Evolutionary conservation across 768 basidiomycete genomes (phyloP).

Genomic region (Leccinellum rugosiceps): DNA sequence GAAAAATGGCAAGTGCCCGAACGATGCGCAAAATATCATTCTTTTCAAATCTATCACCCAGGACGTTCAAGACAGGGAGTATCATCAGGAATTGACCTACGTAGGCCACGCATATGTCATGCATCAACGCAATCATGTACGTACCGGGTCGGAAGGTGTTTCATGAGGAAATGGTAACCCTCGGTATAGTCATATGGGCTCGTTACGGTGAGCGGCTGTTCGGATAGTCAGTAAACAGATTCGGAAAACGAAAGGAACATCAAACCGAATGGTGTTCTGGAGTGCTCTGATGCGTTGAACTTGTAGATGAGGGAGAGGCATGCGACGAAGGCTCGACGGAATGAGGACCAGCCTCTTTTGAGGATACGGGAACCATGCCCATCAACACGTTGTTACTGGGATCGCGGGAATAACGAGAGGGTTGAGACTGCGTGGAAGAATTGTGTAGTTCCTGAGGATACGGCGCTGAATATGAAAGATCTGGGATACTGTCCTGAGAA

Average conservation of each 20-base stretch:
- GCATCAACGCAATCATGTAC: constrained; percentile 39
- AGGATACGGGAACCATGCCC: constrained; percentile 27
- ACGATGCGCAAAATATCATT: constrained; percentile 94
- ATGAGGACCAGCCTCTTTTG: constrained; percentile 28
- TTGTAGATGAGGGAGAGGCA: constrained; percentile 42
- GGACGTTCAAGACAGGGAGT: constrained; percentile 34
- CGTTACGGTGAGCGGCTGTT: constrained; percentile 57
- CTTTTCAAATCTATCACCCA: constrained; percentile 79
- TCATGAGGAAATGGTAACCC: constrained; percentile 96
- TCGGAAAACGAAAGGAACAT: constrained; percentile 16
- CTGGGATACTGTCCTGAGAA: constrained; percentile 33
- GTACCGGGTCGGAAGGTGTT: constrained; percentile 80
- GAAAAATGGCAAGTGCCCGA: constrained; percentile 88
- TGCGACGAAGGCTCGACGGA: constrained; percentile 30
- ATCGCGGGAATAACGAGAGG: constrained; percentile 51
- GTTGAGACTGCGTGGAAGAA: constrained; percentile 18
- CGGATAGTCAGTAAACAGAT: constrained; percentile 51
- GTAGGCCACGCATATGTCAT: constrained; percentile 40
- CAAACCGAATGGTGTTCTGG: constrained; percentile 31
- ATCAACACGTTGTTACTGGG: constrained; percentile 40
- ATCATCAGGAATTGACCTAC: constrained; percentile 34
- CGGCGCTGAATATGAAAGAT: constrained; percentile 35
- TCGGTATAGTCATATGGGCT: constrained; percentile 93
- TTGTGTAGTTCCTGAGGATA: constrained; percentile 25
- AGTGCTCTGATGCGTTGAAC: constrained; percentile 39